phyloP scores from a whole-genome alignment of 2,329 filamentous ascomycete genomes.

The Anthostomella pinea region DNA sequence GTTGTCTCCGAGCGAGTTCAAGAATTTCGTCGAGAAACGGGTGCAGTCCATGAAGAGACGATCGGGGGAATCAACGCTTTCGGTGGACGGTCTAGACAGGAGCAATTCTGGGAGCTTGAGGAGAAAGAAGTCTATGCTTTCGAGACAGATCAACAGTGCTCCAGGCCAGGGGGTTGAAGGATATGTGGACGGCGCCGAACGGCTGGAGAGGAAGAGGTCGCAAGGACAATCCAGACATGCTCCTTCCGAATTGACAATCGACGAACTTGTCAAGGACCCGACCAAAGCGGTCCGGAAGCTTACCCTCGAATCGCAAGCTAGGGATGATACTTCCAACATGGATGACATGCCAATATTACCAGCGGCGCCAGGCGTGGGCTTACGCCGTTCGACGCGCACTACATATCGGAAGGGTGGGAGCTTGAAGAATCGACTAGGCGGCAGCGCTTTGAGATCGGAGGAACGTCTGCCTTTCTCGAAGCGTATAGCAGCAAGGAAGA shows the following conservation, averaged over 20 bases:
- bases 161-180: slow-evolving; percentile 55
- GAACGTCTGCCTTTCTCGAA: slow-evolving; percentile 74
- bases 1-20: slow-evolving; percentile 92
- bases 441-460: slow-evolving; percentile 75
- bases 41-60: slow-evolving; percentile 85
- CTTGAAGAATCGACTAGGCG: slow-evolving; percentile 78
- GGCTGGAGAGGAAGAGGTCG: slow-evolving; percentile 71
- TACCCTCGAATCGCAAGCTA: slow-evolving; percentile 51
- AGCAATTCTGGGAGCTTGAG: slow-evolving; percentile 62
- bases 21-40: slow-evolving; percentile 90
- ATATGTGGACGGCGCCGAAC: slow-evolving; percentile 82
- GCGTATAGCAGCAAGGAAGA: slow-evolving; percentile 60
- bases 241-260: slow-evolving; percentile 65
- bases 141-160: slow-evolving; percentile 79
- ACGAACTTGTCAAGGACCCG: slow-evolving; percentile 80
- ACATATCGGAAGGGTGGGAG: slow-evolving; percentile 86
- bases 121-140: slow-evolving; percentile 94
- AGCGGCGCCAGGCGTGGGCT: slow-evolving; percentile 69
- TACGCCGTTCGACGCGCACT: slow-evolving; percentile 87
- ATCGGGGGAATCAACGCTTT: slow-evolving; percentile 69
- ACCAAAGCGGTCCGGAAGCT: slow-evolving; percentile 68
- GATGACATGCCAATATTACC: slow-evolving; percentile 88
- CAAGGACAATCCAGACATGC: slow-evolving; percentile 44
- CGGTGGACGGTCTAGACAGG: slow-evolving; percentile 52
- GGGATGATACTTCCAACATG: slow-evolving; percentile 38